Base-by-base conservation (phyloP, 768 basidiomycete species). In the Amanita subjunquillea region DNA sequence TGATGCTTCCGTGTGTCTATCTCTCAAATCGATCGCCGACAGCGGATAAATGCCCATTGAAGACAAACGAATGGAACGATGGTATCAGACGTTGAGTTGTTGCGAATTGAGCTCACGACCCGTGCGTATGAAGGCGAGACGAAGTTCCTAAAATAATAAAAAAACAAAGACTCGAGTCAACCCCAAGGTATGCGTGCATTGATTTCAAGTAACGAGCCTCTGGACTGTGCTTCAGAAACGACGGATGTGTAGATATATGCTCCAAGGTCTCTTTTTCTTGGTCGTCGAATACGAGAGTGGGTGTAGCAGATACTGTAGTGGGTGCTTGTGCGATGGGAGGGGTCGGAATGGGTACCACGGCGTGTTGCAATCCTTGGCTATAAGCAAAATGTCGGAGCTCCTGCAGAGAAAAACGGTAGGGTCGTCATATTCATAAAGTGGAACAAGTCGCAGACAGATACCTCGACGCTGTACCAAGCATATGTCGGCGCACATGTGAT, bases 71-170 rank as follows among this genome's bases (percentile, higher is more conserved):
- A 23, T 13, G 27, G 10, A 27, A 30, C 2, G 37, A 25, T 50
- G 32, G 29, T 5, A 22, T 36, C 12, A 30, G 23, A 23, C 20
- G 23, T 25, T 25, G 9, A 60, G 60, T 51, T 73, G 70, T 5
- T 63, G 59, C 2, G 78, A 79, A 3, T 68, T 70, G 46, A 77
- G 66, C 55, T 77, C 74, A 37, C 72, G 72, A 0, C 72, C 67
- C 38, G 67, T 64, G n/a, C 66, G 61, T 32, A 69, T 54, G 51
- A 56, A 73, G 0, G 77, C 76, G 43, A 79, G 57, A 42, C 77
- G 77, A 38, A 79, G 70, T 64, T 80, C 79, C 79, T 80, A 55
- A 17, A 48, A 48, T 17, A 17, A 17, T 17, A 30, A 45, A 8
- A 43, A 22, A 34, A 45, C 1, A 37, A 37, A 29, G 1, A 13